Base-by-base conservation (phyloP, 2,329 filamentous ascomycete species). In the Cercospora beticola region DNA sequence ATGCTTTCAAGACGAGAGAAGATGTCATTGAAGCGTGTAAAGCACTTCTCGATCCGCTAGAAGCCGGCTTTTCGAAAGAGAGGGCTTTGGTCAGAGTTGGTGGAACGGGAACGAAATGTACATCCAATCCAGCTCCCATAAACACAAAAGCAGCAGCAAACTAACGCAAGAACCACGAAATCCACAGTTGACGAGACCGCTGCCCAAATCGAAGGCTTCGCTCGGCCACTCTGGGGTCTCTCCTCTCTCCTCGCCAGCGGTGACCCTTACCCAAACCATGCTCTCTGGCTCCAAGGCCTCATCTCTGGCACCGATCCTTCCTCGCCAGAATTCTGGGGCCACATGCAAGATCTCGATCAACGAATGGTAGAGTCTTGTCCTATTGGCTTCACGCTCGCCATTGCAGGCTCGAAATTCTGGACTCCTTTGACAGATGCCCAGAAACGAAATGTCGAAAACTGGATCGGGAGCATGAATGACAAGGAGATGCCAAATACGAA, bases 361-460 rank as follows among this genome's bases (percentile, higher is more conserved):
- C 84, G 91, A 28, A 94, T 94, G 92, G 92, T 94, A 2, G 92
- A 94, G 78, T 92, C 93, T 85, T 93, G 91, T 76, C 91, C 91
- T 0, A 84, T 94, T 68, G 92, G 91, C 0, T 94, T 88, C 74
- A 87, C 90, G 1, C 82, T 94, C 64, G 90, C 90, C 33, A 89
- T 93, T 63, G 90, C 89, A 36, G 83, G 84, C 30, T 80, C 78
- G 82, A 84, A 77, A 73, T 86, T 93, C 68, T 93, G 90, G 90
- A 82, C 88, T 14, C 87, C 85, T 0, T 81, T 94, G 74, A 86
- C 84, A 2, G 85, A 86, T 16, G 83, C 83, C 71, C 87, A 92
- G 76, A 88, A 85, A 74, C 80, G 76, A 10, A 92, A 93, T 77
- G 83, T 94, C 10, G 89, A 90, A 76, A 82, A 80, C 2, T 94